phyloP scores from a whole-genome alignment of 140 eudicot genomes.

The Anethum foeniculum region DNA sequence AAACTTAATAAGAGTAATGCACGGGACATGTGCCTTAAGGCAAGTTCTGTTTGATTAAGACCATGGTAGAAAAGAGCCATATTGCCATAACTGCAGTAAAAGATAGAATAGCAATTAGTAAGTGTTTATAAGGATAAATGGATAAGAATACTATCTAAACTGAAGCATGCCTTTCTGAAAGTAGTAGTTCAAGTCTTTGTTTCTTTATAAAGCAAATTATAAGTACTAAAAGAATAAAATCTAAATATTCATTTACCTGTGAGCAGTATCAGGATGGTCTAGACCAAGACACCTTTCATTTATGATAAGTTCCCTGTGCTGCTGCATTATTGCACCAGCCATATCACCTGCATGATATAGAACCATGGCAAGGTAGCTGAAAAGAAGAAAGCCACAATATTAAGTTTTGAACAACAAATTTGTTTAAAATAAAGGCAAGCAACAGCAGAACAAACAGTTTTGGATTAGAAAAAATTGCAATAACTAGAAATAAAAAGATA shows the following conservation, averaged over 20 bases:
- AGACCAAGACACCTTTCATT: conserved; percentile 96
- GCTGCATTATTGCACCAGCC: conserved; percentile 97
- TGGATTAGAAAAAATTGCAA: not conserved
- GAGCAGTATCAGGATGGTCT: conserved; percentile 99
- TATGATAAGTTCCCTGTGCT: conserved; percentile 95
- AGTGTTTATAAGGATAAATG: not conserved
- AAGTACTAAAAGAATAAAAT: not conserved
- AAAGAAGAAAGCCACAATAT: conserved; percentile 1
- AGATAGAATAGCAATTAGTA: conserved; percentile 2
- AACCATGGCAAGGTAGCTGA: conserved; percentile 96
- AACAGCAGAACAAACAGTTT: not conserved
- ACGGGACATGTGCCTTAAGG: conserved; percentile 95
- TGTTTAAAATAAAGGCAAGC: not conserved
- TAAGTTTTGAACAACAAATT: not conserved
- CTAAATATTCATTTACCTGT: conserved; percentile 41
- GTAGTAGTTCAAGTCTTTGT: not conserved
- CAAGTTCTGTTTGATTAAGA: conserved; percentile 89
- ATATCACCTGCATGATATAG: conserved; percentile 98
- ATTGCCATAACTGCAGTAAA: conserved; percentile 77
- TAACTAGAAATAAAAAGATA: not conserved
- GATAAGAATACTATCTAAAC: not conserved
- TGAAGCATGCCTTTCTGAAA: not conserved
- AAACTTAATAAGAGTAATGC: conserved; percentile 72
- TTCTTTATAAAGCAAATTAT: not conserved
- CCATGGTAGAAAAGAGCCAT: conserved; percentile 98